These are phyloP conservation scores for Botrytis medusae DNA, from an alignment of 2,329 filamentous ascomycete genomes.

Conservation along the genomic window DNA sequence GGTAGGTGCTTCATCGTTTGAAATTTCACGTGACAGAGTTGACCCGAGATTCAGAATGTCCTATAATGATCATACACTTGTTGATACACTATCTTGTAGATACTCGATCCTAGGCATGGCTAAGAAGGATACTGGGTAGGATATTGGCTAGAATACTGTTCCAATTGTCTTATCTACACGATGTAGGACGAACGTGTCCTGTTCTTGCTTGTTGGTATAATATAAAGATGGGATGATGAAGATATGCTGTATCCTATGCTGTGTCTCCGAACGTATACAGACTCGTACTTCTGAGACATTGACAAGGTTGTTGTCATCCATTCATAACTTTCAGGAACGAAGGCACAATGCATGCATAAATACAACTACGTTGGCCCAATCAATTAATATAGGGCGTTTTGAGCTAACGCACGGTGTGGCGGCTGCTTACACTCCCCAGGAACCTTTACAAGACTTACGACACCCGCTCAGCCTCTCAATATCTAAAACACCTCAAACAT, in stretches of 20 bases:
- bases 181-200: background rate
- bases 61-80: background rate
- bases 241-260: background rate
- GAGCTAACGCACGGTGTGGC: slow-evolving; percentile 3
- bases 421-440: slow-evolving; percentile 5
- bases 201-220: background rate
- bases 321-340: background rate
- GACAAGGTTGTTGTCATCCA: background rate
- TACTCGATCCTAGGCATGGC: background rate
- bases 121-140: background rate
- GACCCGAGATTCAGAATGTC: background rate
- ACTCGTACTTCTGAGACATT: background rate
- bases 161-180: background rate
- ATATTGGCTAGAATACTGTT: background rate
- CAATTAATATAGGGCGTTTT: background rate
- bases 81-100: background rate
- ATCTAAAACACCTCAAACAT: background rate
- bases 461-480: background rate
- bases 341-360: slow-evolving; percentile 1
- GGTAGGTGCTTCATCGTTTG: background rate
- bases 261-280: background rate
- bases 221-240: slow-evolving; percentile 2
- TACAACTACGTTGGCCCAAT: slow-evolving; percentile 7
- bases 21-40: background rate
- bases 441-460: slow-evolving; percentile 3